Conservation (phyloP, 768 basidiomycete species). For the Serendipita sp. region DNA sequence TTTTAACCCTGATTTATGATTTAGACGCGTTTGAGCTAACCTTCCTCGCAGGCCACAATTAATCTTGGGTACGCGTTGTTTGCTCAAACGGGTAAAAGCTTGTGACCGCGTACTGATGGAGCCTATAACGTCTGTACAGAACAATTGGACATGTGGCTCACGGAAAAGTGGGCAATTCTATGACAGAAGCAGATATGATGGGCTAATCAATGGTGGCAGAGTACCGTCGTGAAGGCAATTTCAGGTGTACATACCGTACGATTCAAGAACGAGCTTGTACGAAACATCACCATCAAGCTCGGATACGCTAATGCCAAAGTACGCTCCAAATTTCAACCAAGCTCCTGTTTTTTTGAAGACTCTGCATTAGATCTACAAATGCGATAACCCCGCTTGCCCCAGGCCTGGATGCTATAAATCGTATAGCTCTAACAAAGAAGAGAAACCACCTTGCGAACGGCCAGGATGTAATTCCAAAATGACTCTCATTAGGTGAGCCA, state of each 20-base stretch:
- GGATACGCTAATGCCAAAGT: slow-evolving; percentile 99
- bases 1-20: background rate
- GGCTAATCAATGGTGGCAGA: slow-evolving; percentile 3
- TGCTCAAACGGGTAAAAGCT: slow-evolving; percentile 6
- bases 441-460: slow-evolving; percentile 81
- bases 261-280: slow-evolving; percentile 97
- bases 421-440: slow-evolving; percentile 87
- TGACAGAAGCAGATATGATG: background rate
- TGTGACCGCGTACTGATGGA: background rate
- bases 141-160: slow-evolving; percentile 99
- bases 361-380: slow-evolving; percentile 76
- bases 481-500: slow-evolving; percentile 59
- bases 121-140: slow-evolving; percentile 16
- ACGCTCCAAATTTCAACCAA: background rate
- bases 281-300: slow-evolving; percentile 98
- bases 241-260: slow-evolving; percentile 96
- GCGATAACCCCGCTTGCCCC: slow-evolving; percentile 83
- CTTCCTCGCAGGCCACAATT: slow-evolving; percentile 63
- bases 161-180: slow-evolving; percentile 46
- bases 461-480: slow-evolving; percentile 81
- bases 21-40: background rate
- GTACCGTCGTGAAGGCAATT: slow-evolving; percentile 91
- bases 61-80: slow-evolving; percentile 49
- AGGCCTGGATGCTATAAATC: slow-evolving; percentile 89
- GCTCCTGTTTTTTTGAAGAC: background rate